A percentile compares a stretch with the other conserved stretches of the same genome.
Conservation (phyloP, 2,329 filamentous ascomycete genomes). For the Neoascochyta sp. region DNA sequence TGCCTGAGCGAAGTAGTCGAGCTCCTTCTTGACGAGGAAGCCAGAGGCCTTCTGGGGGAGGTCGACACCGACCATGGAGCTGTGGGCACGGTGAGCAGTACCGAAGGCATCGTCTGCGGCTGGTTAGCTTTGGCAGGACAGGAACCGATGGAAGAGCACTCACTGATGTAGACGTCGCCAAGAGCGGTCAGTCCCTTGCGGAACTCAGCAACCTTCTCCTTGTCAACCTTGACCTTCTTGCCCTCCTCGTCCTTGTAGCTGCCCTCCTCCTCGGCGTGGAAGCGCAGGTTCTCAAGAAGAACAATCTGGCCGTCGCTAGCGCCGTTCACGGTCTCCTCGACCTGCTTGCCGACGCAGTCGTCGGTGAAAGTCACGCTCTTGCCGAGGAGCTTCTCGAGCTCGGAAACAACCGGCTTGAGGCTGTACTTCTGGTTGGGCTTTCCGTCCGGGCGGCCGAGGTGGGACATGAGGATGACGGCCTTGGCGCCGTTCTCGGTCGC, state of each 20-base stretch:
- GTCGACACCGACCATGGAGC: constrained; percentile 96
- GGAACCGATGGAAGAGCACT: constrained; percentile 33
- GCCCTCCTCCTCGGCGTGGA: constrained; percentile 97
- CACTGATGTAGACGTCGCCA: constrained; percentile 94
- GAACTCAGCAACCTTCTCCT: constrained; percentile 87
- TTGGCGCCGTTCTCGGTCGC: constrained; percentile 87
- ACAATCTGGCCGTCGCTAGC: constrained; percentile 78
- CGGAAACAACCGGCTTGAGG: constrained; percentile 82
- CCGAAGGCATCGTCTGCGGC: constrained; percentile 88
- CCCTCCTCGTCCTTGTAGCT: constrained; percentile 89
- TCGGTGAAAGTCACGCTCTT: constrained; percentile 83
- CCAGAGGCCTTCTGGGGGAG: constrained; percentile 95
- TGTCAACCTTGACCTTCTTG: constrained; percentile 98
- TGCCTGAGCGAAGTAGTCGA: constrained; percentile 98
- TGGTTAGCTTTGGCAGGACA: constrained; percentile 16
- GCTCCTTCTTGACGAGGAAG: constrained; percentile 99
- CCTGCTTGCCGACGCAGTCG: constrained; percentile 85
- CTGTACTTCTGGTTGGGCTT: constrained; percentile 89
- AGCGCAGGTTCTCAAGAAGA: constrained; percentile 94
- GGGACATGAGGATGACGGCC: constrained; percentile 94
- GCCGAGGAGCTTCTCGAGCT: constrained; percentile 85
- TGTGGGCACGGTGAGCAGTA: constrained; percentile 96
- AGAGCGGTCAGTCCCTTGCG: constrained; percentile 90
- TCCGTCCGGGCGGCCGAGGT: constrained; percentile 93
- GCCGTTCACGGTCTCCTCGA: constrained; percentile 84